Conservation (phyloP, 495 filamentous ascomycete species). For the Penicillium paxilli region DNA sequence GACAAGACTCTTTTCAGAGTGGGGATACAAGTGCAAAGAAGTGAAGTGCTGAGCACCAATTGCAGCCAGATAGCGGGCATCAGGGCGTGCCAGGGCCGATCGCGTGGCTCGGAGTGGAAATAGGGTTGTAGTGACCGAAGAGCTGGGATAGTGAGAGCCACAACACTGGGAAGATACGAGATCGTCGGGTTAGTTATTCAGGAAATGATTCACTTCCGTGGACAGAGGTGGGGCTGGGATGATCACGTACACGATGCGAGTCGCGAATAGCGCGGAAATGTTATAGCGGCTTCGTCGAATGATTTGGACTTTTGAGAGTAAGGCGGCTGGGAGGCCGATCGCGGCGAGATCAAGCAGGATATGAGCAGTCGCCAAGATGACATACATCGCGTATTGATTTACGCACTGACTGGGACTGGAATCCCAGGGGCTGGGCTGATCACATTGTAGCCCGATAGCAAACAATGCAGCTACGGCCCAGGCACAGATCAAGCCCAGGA, state of each 20-base stretch:
- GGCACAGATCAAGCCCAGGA: slow-evolving; percentile 1
- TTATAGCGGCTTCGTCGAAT: slow-evolving; percentile 5
- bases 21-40: slow-evolving; percentile 17
- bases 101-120: neutral
- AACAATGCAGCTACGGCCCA: slow-evolving; percentile 4
- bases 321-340: slow-evolving; percentile 2
- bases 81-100: slow-evolving; percentile 5
- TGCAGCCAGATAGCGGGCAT: slow-evolving; percentile 20
- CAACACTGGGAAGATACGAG: neutral
- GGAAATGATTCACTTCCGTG: too few relatives aligned
- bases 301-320: slow-evolving; percentile 13
- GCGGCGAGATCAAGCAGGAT: slow-evolving; percentile 7
- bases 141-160: slow-evolving; percentile 6
- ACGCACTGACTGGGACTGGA: slow-evolving; percentile 3
- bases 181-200: neutral
- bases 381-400: slow-evolving; percentile 11
- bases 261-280: slow-evolving; percentile 9
- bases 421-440: slow-evolving; percentile 1
- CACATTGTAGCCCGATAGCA: slow-evolving; percentile 8
- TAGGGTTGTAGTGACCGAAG: slow-evolving; percentile 4
- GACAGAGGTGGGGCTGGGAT: neutral
- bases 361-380: neutral
- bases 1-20: slow-evolving; percentile 13
- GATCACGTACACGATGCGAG: slow-evolving; percentile 8
- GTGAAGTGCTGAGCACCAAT: slow-evolving; percentile 10